Evolutionary conservation across 306 rosid genomes (phyloP), one percentile per base, ranked within the genome.

Genomic region (Cicer judaicum): DNA sequence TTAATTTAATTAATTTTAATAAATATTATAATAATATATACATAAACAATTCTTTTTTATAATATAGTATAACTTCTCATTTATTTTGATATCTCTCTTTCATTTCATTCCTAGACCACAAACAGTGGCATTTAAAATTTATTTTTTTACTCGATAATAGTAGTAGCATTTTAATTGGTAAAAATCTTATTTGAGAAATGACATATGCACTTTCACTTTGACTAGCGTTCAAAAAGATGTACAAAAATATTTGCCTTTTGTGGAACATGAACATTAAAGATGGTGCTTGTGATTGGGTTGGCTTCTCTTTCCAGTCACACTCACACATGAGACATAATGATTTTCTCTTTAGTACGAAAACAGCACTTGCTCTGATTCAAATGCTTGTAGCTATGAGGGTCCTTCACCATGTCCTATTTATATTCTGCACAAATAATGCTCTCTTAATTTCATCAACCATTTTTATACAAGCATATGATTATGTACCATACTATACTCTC

Each of bases 141-240:
- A 0, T 18, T 18, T 18, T 18, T 18, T 18, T 18, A 19, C 21
- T 19, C 21, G 1, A 19, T 2, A 19, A 19, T 19, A 19, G 21
- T 19, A 19, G 2, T 19, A 19, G 29, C 3, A 24, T 24, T 24
- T 24, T 24, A 24, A 24, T 24, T 24, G 29, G 29, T 24, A 24
- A 24, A 24, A 24, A 61, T 79, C 80, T 71, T 83, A 74, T 78
- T 78, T 15, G 71, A 81, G 87, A 83, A 80, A 71, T 84, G 81
- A 78, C 83, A 21, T 24, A 24, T 62, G 54, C 70, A 68, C 74
- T 70, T 81, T 78, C 75, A 74, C 69, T 75, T 83, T 83, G 84
- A 79, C 81, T 78, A 75, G 72, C 59, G 49, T 74, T 78, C 52
- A 63, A 73, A 55, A 55, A 15, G 61, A 70, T 18, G 77, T 64